These are phyloP conservation scores for Thymus quinquecostatus DNA, from an alignment of 257 asterid genomes.

Conservation along the genomic window DNA sequence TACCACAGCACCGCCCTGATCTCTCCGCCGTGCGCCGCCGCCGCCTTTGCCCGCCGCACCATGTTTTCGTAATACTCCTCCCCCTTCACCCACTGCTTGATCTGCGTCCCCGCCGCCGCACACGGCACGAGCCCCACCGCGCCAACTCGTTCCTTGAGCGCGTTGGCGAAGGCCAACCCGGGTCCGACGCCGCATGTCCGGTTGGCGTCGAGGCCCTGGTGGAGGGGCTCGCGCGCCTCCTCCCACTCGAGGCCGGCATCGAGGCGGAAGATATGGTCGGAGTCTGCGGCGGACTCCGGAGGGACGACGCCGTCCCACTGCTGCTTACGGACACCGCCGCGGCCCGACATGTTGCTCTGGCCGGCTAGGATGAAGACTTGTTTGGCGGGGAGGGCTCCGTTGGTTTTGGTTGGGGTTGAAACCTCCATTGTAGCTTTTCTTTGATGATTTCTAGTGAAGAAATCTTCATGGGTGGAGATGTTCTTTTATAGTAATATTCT, in stretches of 20 bases:
- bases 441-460: neutral
- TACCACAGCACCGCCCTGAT: constrained; percentile 78
- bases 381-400: constrained; percentile 29
- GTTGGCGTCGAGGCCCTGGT: constrained; percentile 66
- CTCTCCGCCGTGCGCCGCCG: constrained; percentile 43
- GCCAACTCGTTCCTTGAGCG: constrained; percentile 47
- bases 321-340: constrained; percentile 67
- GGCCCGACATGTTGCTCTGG: constrained; percentile 94
- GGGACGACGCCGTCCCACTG: constrained; percentile 80
- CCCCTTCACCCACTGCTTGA: constrained; percentile 76
- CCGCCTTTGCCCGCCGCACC: constrained; percentile 61
- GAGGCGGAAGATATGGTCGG: constrained; percentile 60
- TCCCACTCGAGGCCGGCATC: constrained; percentile 61
- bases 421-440: constrained; percentile 16
- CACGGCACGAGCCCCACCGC: constrained; percentile 75
- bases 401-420: constrained; percentile 37
- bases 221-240: constrained; percentile 82
- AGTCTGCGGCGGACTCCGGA: constrained; percentile 54
- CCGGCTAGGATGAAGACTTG: constrained; percentile 78
- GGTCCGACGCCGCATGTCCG: constrained; percentile 81
- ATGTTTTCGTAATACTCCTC: constrained; percentile 48
- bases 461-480: neutral
- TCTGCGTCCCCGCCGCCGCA: constrained; percentile 82
- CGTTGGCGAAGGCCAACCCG: constrained; percentile 80
- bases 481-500: no score